phyloP scores from a whole-genome alignment of 805 yeast genomes.

The Ogataea wickerhamii region DNA sequence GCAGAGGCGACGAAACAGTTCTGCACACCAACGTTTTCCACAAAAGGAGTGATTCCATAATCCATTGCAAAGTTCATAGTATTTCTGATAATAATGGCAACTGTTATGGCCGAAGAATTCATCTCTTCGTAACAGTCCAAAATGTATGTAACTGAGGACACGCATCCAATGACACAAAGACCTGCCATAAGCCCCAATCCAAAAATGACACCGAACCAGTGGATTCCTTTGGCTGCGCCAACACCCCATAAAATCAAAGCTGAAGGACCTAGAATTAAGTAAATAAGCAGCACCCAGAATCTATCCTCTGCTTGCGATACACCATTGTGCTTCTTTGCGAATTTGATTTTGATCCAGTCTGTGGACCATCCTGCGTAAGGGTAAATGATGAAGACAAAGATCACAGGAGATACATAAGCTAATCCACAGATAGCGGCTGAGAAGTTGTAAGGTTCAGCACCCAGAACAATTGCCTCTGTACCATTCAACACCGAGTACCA shows the following conservation, averaged over 20 bases:
- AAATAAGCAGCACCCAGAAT: slow-evolving; percentile 46
- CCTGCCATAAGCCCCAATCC: slow-evolving; percentile 60
- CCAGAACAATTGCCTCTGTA: slow-evolving; percentile 42
- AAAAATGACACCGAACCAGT: slow-evolving; percentile 53
- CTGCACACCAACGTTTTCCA: slow-evolving; percentile 48
- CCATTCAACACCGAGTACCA: slow-evolving; percentile 50
- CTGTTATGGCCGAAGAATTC: slow-evolving; percentile 51
- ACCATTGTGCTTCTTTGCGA: slow-evolving; percentile 51
- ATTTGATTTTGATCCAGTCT: slow-evolving; percentile 46
- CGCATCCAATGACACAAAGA: slow-evolving; percentile 49
- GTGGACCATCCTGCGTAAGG: slow-evolving; percentile 47
- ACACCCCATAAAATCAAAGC: slow-evolving; percentile 62
- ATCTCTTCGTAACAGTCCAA: slow-evolving; percentile 55
- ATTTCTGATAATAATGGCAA: slow-evolving; percentile 54
- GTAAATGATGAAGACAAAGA: slow-evolving; percentile 43
- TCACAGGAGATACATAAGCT: slow-evolving; percentile 50
- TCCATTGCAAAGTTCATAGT: slow-evolving; percentile 56
- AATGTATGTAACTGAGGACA: slow-evolving; percentile 48
- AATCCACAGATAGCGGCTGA: slow-evolving; percentile 45
- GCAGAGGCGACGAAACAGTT: slow-evolving; percentile 57
- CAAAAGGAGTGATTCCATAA: slow-evolving; percentile 61
- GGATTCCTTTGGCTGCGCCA: slow-evolving; percentile 51
- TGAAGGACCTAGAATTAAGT: slow-evolving; percentile 48
- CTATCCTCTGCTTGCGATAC: slow-evolving; percentile 55
- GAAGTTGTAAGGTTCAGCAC: slow-evolving; percentile 50